Evolutionary conservation across 139 green algal species (phyloP), one percentile per base, ranked within the genome.

Genomic region (Yamagishiella unicocca): DNA sequence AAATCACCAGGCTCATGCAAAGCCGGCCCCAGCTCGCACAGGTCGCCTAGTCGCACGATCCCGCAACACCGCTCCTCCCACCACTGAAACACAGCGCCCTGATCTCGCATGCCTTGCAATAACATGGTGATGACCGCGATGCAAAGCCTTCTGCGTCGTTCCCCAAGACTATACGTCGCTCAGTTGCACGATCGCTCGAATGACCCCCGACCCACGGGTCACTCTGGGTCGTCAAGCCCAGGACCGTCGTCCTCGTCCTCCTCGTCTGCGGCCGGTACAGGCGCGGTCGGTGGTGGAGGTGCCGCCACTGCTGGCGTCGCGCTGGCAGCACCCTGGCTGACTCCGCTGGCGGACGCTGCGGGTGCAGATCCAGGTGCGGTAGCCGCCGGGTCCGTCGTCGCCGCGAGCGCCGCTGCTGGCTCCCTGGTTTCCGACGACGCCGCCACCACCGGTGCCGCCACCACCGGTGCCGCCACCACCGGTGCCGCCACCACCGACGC

Each of bases 171-270:
- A n/a, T n/a, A n/a, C n/a, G n/a, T n/a, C n/a, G n/a, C n/a, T n/a
- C n/a, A n/a, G n/a, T n/a, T n/a, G n/a, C n/a, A n/a, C n/a, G n/a
- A n/a, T n/a, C n/a, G n/a, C n/a, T n/a, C n/a, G n/a, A n/a, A n/a
- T n/a, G n/a, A n/a, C n/a, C n/a, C n/a, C n/a, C 50, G 58, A 67
- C 58, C 58, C 58, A 72, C 29, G 43, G 42, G 72, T 80, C 40
- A 84, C 29, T 84, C 78, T 68, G 78, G 78, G 38, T 84, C 78
- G 29, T 84, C 78, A 4, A 84, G 76, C 9, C 76, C 75, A 27
- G 75, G 50, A 2, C 72, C 29, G 10, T 80, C 72, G 5, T 79
- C 2, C 22, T 77, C 40, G 4, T 35, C 38, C 40, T 58, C 70
- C 21, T 58, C 70, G 22, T 17, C 3, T 22, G 21, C 38, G 4